Conservation (phyloP, 768 basidiomycete genomes). For the Auricularia heimuer region DNA sequence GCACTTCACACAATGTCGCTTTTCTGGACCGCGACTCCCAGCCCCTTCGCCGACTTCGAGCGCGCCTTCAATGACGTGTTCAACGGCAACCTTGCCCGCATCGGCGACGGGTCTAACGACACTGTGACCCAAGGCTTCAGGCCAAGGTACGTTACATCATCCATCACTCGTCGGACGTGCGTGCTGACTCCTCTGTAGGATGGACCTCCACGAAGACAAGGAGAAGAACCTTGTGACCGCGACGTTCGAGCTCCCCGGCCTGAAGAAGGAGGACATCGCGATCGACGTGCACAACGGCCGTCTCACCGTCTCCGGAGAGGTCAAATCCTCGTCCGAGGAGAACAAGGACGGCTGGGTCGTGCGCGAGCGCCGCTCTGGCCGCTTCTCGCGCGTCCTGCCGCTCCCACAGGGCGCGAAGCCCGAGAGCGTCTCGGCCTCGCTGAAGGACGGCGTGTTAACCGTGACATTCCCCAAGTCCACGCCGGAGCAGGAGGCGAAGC, state of each 20-base stretch:
- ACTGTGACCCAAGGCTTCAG: constrained; percentile 3
- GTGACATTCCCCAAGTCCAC: constrained; percentile 44
- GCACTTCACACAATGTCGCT: background rate
- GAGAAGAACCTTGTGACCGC: constrained; percentile 36
- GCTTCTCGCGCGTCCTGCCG: constrained; percentile 37
- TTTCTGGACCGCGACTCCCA: constrained; percentile 5
- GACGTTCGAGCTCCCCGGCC: constrained; percentile 46
- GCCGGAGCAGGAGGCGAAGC: constrained; percentile 14
- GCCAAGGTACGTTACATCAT: constrained; percentile 16
- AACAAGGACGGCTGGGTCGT: constrained; percentile 31
- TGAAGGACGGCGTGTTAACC: constrained; percentile 44
- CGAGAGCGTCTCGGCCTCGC: constrained; percentile 30
- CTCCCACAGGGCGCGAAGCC: constrained; percentile 39
- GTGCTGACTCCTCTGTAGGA: constrained; percentile 2
- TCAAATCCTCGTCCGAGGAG: constrained; percentile 17
- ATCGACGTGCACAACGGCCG: constrained; percentile 23
- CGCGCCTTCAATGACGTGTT: constrained; percentile 33
- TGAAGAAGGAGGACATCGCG: constrained; percentile 37
- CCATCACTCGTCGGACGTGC: background rate
- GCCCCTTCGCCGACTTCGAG: constrained; percentile 30
- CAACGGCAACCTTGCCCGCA: constrained; percentile 9
- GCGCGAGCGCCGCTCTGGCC: constrained; percentile 39
- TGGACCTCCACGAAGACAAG: constrained; percentile 39
- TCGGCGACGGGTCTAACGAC: background rate
- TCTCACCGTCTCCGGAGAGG: constrained; percentile 34